phyloP scores from a whole-genome alignment of 1,284 basidiomycete species.

The Puccinia polysora region DNA sequence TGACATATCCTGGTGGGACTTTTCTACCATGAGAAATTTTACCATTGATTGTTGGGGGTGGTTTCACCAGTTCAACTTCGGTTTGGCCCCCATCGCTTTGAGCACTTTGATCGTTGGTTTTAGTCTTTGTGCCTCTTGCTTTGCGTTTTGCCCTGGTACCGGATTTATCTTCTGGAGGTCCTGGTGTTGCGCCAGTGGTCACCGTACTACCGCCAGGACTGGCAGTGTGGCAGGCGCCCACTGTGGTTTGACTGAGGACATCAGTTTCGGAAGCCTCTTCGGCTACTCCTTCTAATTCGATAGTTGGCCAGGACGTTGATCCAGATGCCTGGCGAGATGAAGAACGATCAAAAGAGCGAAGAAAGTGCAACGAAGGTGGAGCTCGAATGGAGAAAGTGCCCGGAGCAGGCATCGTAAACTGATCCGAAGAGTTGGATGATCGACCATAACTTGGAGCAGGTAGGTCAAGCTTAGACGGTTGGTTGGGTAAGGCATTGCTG shows the following conservation, averaged over 20 bases:
- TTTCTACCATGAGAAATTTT: constrained; percentile 40
- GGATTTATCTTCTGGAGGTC: neutral
- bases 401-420: constrained; percentile 28
- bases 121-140: neutral
- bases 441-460: constrained; percentile 5
- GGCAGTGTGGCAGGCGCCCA: neutral
- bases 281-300: neutral
- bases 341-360: constrained; percentile 1
- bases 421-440: neutral
- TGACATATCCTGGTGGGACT: constrained; percentile 66
- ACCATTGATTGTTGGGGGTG: constrained; percentile 43
- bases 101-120: neutral
- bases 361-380: constrained; percentile 10
- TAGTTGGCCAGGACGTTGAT: neutral
- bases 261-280: constrained; percentile 13
- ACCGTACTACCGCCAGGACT: constrained; percentile 13
- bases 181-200: neutral
- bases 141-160: neutral
- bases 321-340: neutral
- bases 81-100: neutral
- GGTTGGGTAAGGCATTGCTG: no score
- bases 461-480: no score
- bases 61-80: constrained; percentile 35
- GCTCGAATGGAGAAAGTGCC: constrained; percentile 41
- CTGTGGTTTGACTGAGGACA: neutral